Evolutionary conservation across 2,329 filamentous ascomycete species (phyloP), one percentile per base, ranked within the genome.

Genomic region (Cryphonectria carpinicola): DNA sequence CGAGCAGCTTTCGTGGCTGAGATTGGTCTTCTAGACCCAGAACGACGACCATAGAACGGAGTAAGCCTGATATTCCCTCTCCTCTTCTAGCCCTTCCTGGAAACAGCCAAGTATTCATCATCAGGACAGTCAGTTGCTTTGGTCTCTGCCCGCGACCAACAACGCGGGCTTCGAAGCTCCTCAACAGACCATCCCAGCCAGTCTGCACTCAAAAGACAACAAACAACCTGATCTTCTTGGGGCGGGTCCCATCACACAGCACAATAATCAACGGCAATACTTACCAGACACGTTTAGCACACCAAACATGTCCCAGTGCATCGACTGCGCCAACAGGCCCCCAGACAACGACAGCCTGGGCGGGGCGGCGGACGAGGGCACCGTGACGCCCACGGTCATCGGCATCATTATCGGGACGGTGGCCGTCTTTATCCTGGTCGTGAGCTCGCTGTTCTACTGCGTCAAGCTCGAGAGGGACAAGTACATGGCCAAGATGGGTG

Each of bases 391-490:
- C 19, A 68, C 70, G 66, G 69, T 71, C 7, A 58, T 72, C 41
- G 71, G 71, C 28, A 68, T 72, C 62, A 72, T 72, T 28, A 49
- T 66, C 63, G 69, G 71, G 37, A 72, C 71, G n/a, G 69, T 72
- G 43, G 63, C 17, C 58, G 25, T 72, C 52, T 72, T 72, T 52
- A 39, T 71, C 39, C 56, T 72, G 43, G 69, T 72, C 28, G 65
- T 72, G 4, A 68, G 66, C 66, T 66, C 69, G n/a, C 71, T 72
- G 25, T 72, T 72, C 62, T 72, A 72, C 71, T 72, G 71, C 69
- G 69, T 70, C 66, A 72, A 72, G 69, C 65, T 71, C 56, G 71
- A 72, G 69, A 62, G 17, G 60, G 35, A 60, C 19, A 58, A 63
- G 43, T 61, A 66, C 56, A 63, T 35, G 63, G 41, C 52, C 62